Conservation (phyloP, 345 rosid species). For the Ceriops decandra region DNA sequence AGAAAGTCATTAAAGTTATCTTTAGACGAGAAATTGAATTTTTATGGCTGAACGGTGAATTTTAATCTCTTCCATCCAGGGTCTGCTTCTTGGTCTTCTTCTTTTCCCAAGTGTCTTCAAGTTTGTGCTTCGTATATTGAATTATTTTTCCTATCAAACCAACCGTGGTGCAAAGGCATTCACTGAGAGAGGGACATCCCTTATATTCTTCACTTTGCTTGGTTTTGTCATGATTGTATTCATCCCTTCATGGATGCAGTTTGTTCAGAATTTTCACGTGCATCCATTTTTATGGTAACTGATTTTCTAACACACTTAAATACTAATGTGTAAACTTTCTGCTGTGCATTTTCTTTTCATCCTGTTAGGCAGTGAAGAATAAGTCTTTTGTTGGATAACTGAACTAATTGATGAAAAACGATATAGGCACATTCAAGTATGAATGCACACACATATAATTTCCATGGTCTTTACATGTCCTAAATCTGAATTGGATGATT, state of each 20-base stretch:
- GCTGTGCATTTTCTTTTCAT: too few species aligned
- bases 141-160: conserved; percentile 16
- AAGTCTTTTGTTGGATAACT: not conserved
- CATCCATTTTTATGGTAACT: conserved; percentile 84
- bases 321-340: not conserved
- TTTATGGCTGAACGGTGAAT: conserved; percentile 13
- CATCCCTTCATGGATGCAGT: conserved; percentile 83
- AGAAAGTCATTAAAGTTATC: not conserved
- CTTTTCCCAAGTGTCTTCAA: conserved; percentile 62
- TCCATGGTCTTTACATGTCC: too few species aligned
- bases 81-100: conserved; percentile 75
- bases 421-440: not conserved
- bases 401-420: not conserved
- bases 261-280: conserved; percentile 62
- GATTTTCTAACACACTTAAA: not conserved
- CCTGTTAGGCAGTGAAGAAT: not conserved
- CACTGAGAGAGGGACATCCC: conserved; percentile 44
- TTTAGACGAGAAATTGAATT: conserved; percentile 8
- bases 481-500: not conserved
- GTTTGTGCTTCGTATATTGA: conserved; percentile 36
- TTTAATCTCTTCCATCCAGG: conserved; percentile 42
- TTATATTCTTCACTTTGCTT: conserved; percentile 56
- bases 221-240: conserved; percentile 38
- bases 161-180: conserved; percentile 27
- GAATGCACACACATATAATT: not conserved